Base-by-base conservation (phyloP, 148 eudicot genomes). In the Pouteria glomerata region DNA sequence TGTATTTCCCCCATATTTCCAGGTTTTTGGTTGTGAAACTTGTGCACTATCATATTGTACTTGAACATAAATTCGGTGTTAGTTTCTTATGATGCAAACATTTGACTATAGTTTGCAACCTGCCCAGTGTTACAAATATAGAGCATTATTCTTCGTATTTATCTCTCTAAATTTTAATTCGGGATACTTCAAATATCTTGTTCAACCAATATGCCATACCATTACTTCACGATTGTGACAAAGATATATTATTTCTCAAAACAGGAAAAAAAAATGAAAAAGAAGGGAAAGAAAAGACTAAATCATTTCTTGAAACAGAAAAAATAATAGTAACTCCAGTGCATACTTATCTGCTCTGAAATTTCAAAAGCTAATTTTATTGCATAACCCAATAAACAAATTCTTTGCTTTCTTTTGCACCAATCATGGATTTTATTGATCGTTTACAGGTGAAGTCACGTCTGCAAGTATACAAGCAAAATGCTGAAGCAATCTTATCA, bases 361-460 rank as follows among this genome's bases (percentile, higher is more conserved):
- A 41, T 19, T 41, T 0, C 44, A 27, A 13, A 23, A 37, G 29
- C 33, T 53, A 35, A 15, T 69, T 69, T 34, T 23, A 3, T 39
- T 45, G 26, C 29, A 24, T 64, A 33, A 50, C 57, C n/a, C 0
- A 24, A 19, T 37, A 31, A 8, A 10, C 47, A 8, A 3, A 26
- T 53, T 0, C 23, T 23, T 23, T 4, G 19, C 19, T 63, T 35
- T 27, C 26, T 24, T n/a, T 74, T 12, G 48, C 31, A 29, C 11
- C 16, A 53, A 34, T 42, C 14, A 62, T 53, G 14, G 41, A 18
- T 29, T 10, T 44, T 33, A 13, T 50, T 68, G 41, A 24, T 27
- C 41, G 26, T 61, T 41, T 48, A n/a, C 82, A 95, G 99, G 99
- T 90, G 63, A 84, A 80, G 77, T 85, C 97, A 61, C 97, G 99